These are phyloP conservation scores for Penicillium psychrofluorescens DNA, from an alignment of 495 filamentous ascomycete species.

Conservation along the genomic window DNA sequence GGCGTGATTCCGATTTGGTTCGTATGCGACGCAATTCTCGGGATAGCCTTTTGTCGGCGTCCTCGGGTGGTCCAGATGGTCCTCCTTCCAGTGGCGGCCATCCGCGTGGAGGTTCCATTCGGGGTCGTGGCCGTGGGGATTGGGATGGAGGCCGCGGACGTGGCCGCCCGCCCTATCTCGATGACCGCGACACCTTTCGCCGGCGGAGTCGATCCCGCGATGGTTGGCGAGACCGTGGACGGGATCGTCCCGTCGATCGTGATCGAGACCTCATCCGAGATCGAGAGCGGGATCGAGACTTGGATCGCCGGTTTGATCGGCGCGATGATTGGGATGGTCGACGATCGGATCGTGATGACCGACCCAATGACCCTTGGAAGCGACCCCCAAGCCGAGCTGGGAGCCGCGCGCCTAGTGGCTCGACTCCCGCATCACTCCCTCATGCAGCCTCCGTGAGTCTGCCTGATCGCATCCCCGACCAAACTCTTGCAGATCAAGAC, in stretches of 20 bases:
- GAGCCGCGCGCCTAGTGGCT: conserved; percentile 28
- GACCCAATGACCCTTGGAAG: conserved; percentile 51
- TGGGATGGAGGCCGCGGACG: conserved; percentile 56
- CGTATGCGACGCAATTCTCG: conserved; percentile 51
- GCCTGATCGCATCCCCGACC: conserved; percentile 17
- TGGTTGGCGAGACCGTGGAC: conserved; percentile 44
- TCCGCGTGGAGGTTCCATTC: conserved; percentile 49
- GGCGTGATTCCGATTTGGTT: conserved; percentile 32
- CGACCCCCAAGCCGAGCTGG: conserved; percentile 35
- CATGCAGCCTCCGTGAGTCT: conserved; percentile 6
- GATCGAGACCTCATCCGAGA: conserved; percentile 34
- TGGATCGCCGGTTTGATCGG: conserved; percentile 38
- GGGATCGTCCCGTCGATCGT: conserved; percentile 29
- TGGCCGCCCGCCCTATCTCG: conserved; percentile 44
- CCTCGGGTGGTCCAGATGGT: conserved; percentile 61
- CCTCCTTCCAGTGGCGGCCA: conserved; percentile 39
- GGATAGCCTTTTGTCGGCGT: conserved; percentile 59
- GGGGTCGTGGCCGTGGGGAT: conserved; percentile 59
- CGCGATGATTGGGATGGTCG: conserved; percentile 36
- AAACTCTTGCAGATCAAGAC: conserved; percentile 20
- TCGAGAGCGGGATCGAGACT: conserved; percentile 28
- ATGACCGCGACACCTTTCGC: conserved; percentile 53
- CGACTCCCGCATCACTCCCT: conserved; percentile 15
- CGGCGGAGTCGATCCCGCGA: conserved; percentile 66
- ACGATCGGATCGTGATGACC: conserved; percentile 41